These are phyloP conservation scores for Populus euphratica DNA, from an alignment of 345 rosid genomes.

Conservation along the genomic window DNA sequence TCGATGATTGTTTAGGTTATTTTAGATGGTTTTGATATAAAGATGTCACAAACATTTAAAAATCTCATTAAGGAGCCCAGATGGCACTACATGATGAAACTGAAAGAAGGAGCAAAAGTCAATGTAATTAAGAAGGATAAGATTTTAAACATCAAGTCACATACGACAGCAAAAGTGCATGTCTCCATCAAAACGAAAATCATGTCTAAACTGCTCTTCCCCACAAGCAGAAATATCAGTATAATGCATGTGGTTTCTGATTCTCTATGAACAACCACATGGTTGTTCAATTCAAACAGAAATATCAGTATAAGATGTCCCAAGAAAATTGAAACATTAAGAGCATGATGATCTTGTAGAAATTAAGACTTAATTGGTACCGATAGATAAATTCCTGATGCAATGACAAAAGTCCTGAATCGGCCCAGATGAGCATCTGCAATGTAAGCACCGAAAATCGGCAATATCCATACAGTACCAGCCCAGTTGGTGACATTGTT, in stretches of 20 bases:
- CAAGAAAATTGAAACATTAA: not conserved
- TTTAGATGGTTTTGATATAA: too few relatives aligned
- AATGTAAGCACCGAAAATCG: conserved; percentile 53
- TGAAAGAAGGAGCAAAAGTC: too few relatives aligned
- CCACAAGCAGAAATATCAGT: not conserved
- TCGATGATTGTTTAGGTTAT: too few relatives aligned
- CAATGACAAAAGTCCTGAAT: conserved; percentile 48
- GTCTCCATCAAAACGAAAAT: not conserved
- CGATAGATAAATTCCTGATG: conserved; percentile 42
- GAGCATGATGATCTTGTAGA: not conserved
- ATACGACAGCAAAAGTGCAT: too few relatives aligned
- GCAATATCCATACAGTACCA: conserved; percentile 60
- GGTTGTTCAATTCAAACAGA: not conserved
- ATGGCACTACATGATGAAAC: too few relatives aligned
- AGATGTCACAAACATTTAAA: too few relatives aligned
- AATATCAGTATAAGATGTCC: too few relatives aligned
- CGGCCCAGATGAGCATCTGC: conserved; percentile 67
- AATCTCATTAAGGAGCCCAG: too few relatives aligned
- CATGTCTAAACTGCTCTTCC: conserved; percentile 6
- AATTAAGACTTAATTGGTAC: conserved; percentile 16
- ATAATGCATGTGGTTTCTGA: conserved; percentile 9
- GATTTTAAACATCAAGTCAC: not conserved
- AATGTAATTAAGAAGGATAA: too few relatives aligned
- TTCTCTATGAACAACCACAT: not conserved
- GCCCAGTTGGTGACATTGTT: conserved; percentile 64